phyloP scores from a whole-genome alignment of 768 basidiomycete genomes.

The Trametes punicea region DNA sequence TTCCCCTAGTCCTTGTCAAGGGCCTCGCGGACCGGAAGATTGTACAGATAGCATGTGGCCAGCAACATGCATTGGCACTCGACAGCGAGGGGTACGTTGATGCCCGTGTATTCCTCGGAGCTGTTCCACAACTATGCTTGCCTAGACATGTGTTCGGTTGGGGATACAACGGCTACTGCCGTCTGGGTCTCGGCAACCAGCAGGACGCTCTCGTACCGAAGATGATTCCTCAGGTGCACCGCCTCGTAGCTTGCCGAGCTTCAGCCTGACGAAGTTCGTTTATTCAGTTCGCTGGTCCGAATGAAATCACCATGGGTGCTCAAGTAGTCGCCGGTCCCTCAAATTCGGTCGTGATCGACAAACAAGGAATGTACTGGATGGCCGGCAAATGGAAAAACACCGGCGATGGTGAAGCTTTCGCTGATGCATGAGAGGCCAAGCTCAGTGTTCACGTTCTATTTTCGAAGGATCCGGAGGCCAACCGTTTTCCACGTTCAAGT shows the following conservation, averaged over 20 bases:
- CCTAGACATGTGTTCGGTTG: conserved; percentile 74
- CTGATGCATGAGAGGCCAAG: not conserved
- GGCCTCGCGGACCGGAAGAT: conserved; percentile 78
- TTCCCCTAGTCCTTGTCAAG: conserved; percentile 60
- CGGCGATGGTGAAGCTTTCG: conserved; percentile 65
- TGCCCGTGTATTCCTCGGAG: not conserved
- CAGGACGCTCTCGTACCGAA: conserved; percentile 79
- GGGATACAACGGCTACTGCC: conserved; percentile 90
- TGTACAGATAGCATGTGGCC: conserved; percentile 77
- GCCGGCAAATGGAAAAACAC: conserved; percentile 95
- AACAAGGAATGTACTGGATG: conserved; percentile 84
- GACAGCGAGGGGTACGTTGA: conserved; percentile 65
- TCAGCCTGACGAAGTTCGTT: not conserved
- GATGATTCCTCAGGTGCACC: conserved; percentile 71
- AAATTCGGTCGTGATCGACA: conserved; percentile 80
- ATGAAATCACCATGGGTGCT: conserved; percentile 56
- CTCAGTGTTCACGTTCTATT: not conserved
- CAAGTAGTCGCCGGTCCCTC: conserved; percentile 77
- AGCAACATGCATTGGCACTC: conserved; percentile 82
- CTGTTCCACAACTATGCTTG: not conserved
- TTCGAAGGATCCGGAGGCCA: conserved; percentile 79
- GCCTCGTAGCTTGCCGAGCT: not conserved
- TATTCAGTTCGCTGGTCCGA: conserved; percentile 68
- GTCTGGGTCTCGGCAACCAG: conserved; percentile 85
- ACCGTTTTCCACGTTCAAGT: conserved; percentile 83